Evolutionary conservation across 164 flowering plant genomes (phyloP).

Genomic region (Aristolochia contorta): DNA sequence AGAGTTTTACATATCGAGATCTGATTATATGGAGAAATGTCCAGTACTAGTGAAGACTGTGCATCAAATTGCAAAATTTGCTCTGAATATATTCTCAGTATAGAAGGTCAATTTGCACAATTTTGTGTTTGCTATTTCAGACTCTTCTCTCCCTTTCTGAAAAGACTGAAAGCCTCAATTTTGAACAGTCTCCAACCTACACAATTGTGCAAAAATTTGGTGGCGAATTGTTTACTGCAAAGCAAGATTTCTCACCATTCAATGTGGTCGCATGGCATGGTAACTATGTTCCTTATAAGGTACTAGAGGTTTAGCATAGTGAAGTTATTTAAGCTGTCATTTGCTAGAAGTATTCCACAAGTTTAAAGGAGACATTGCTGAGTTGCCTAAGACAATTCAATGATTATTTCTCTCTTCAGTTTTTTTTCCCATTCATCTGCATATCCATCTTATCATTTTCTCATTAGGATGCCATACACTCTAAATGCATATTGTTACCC

Average conservation of each 20-base stretch:
- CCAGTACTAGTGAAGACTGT: too few species aligned
- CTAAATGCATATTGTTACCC: too few species aligned
- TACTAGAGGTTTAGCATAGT: slow-evolving; percentile 6
- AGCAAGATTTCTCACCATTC: slow-evolving; percentile 93
- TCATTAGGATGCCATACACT: too few species aligned
- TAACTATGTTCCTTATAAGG: slow-evolving; percentile 96
- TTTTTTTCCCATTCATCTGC: too few species aligned
- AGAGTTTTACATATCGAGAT: too few species aligned
- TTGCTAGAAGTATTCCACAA: too few species aligned
- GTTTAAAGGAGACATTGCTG: not conserved
- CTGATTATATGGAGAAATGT: too few species aligned
- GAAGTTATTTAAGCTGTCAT: not conserved
- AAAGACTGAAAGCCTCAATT: too few species aligned
- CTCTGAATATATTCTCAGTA: not conserved
- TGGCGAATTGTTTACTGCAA: slow-evolving; percentile 86
- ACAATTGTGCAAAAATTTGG: slow-evolving; percentile 82
- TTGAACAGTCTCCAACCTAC: slow-evolving; percentile 51
- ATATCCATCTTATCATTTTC: too few species aligned
- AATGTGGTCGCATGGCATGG: slow-evolving; percentile 99
- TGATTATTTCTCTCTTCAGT: not conserved
- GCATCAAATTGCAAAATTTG: not conserved
- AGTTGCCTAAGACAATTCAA: not conserved
- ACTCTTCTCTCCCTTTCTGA: not conserved
- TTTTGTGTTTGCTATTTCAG: not conserved
- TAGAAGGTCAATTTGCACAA: not conserved